Evolutionary conservation across 2,329 filamentous ascomycete species (phyloP).

Genomic region (Monosporascus sp.): DNA sequence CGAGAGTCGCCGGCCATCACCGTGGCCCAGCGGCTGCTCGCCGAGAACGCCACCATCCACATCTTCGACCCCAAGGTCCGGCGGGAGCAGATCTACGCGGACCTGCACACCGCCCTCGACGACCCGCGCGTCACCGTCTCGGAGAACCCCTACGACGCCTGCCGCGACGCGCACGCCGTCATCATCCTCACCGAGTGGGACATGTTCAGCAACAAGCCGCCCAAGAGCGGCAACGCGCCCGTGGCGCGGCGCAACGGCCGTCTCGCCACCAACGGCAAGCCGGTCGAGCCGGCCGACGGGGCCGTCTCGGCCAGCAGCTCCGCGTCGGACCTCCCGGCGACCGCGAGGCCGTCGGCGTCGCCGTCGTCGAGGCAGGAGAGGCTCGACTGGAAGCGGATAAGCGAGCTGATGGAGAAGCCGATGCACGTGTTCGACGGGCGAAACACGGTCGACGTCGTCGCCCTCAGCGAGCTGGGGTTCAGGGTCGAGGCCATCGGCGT

Average conservation of each 20-base stretch:
- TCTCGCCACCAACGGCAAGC: conserved; percentile 29
- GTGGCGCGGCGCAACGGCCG: conserved; percentile 44
- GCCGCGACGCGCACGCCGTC: conserved; percentile 42
- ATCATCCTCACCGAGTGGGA: conserved; percentile 54
- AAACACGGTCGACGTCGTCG: conserved; percentile 43
- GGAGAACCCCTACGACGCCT: conserved; percentile 44
- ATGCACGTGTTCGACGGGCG: conserved; percentile 55
- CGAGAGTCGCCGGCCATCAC: conserved; percentile 66
- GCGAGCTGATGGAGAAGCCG: conserved; percentile 45
- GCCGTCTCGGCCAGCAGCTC: background rate
- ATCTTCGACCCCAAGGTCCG: conserved; percentile 63
- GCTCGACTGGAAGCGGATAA: conserved; percentile 48
- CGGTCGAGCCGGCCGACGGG: conserved; percentile 37
- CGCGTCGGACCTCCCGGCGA: background rate
- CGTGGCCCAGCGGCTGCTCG: conserved; percentile 59
- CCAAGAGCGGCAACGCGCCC: conserved; percentile 11
- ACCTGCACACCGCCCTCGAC: conserved; percentile 32
- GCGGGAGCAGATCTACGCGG: conserved; percentile 43
- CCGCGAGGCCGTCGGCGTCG: conserved; percentile 17
- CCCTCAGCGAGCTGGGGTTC: conserved; percentile 46
- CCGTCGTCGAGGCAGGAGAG: conserved; percentile 39
- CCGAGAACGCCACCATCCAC: conserved; percentile 58
- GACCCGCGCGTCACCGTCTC: conserved; percentile 43
- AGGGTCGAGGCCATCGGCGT: conserved; percentile 47
- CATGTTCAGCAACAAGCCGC: conserved; percentile 43